phyloP scores from a whole-genome alignment of 352 stramenopile species.

The Pythium sp. region DNA sequence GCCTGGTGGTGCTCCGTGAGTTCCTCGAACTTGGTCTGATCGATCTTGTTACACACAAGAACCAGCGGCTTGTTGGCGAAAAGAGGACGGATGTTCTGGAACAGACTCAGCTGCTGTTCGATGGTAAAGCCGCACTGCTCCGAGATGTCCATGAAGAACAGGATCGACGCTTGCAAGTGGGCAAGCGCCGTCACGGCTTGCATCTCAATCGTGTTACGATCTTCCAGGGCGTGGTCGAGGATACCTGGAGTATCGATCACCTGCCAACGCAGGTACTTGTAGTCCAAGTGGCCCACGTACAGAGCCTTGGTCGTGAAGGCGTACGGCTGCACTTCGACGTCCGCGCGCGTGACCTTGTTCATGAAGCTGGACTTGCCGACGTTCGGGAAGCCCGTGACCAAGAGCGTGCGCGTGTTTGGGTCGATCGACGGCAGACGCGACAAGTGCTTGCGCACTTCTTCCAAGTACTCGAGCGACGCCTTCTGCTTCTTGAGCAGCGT shows the following conservation, averaged over 20 bases:
- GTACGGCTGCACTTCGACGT: slow-evolving; percentile 99
- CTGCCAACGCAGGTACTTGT: slow-evolving; percentile 99
- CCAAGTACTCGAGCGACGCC: slow-evolving; percentile 96
- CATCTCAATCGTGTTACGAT: slow-evolving; percentile 99
- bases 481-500: slow-evolving; percentile 99
- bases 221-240: slow-evolving; percentile 98
- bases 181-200: slow-evolving; percentile 99
- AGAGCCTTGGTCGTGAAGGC: slow-evolving; percentile 99
- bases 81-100: slow-evolving; percentile 97
- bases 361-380: slow-evolving; percentile 99
- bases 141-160: slow-evolving; percentile 99
- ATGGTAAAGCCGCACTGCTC: slow-evolving; percentile 99
- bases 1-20: slow-evolving; percentile 74
- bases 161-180: slow-evolving; percentile 98
- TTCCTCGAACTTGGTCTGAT: slow-evolving; percentile 94
- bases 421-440: slow-evolving; percentile 98
- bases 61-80: slow-evolving; percentile 99
- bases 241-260: slow-evolving; percentile 99
- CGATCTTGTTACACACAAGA: slow-evolving; percentile 99
- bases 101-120: slow-evolving; percentile 97
- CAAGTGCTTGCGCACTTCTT: slow-evolving; percentile 97
- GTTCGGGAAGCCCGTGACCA: slow-evolving; percentile 99
- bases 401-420: slow-evolving; percentile 97
- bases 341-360: slow-evolving; percentile 99
- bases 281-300: slow-evolving; percentile 99